Conservation (phyloP, 371 early-diverging fungal species). For the Mucor plumbeus region DNA sequence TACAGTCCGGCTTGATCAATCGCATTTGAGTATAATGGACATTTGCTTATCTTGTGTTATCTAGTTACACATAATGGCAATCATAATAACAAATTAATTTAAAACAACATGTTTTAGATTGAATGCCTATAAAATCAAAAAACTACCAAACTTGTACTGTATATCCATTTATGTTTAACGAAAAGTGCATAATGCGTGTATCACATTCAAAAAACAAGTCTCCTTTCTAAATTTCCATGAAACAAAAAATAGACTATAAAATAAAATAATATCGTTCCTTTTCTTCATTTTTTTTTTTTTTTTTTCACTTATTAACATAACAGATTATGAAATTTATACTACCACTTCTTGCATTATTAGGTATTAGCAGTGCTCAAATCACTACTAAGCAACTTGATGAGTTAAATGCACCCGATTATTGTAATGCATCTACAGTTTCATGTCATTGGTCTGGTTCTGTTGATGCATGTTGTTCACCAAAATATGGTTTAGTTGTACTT, state of each 20-base stretch:
- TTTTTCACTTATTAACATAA: not conserved
- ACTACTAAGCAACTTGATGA: slow-evolving; percentile 2
- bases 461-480: slow-evolving; percentile 73
- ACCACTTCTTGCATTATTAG: slow-evolving; percentile 7
- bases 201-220: not conserved
- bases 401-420: not conserved
- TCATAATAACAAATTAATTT: not conserved
- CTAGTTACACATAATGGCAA: slow-evolving; percentile 1
- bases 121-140: not conserved
- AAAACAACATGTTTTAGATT: not conserved
- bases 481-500: slow-evolving; percentile 68
- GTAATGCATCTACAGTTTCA: slow-evolving; percentile 31
- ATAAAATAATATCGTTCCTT: not conserved
- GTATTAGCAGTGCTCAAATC: slow-evolving; percentile 3
- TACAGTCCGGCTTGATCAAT: not conserved
- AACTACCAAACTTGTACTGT: not conserved
- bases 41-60: not conserved
- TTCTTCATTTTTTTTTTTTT: slow-evolving; percentile 13
- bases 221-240: not conserved
- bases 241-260: not conserved
- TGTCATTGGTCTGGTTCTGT: slow-evolving; percentile 48
- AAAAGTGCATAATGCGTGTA: not conserved
- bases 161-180: not conserved
- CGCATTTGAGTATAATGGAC: not conserved
- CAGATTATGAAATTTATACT: slow-evolving; percentile 11